Base-by-base conservation (phyloP, 768 basidiomycete species). In the Stropharia rugosoannulata region DNA sequence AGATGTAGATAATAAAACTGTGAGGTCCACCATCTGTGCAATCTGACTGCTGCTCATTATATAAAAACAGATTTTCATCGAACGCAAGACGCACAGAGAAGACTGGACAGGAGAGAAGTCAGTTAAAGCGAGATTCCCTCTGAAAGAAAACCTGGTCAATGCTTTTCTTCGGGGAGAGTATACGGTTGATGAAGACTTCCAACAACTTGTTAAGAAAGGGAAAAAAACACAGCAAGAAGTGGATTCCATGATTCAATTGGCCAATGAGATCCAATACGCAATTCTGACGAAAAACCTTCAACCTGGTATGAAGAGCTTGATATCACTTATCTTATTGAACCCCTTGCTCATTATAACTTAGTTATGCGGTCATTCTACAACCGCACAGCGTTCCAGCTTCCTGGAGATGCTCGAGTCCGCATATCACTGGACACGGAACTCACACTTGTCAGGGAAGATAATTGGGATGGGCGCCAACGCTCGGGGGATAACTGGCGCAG, bases 51-150 rank as follows among this genome's bases (percentile, higher is more conserved):
- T 19, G 19, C 46, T n/a, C 0, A 45, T 29, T 12, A 41, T 41
- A 39, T 50, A 15, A 19, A 16, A 13, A 32, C 62, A 91, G 87
- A 90, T 93, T 38, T 93, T 90, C 61, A 87, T 93, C 16, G 90
- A 93, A 72, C 88, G 90, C 40, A 93, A 93, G 72, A 93, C 90
- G 0, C 90, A 99, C 68, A 84, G 95, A 52, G 97, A 99, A 72
- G 97, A 99, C 66, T 99, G 97, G 97, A 98, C 96, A 0, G 97
- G 97, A 35, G 96, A 99, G 71, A 98, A 98, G 72, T 95, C 93
- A 9, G 95, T 98, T 67, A 99, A 98, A 72, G 91, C 95, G 12
- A 90, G 95, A 10, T 98, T 98, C 75, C 86, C 92, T 2, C 87
- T 99, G 69, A 95, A 96, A 68, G 96, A 98, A 68, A 85, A 93